Evolutionary conservation across 192 early-diverging fungal genomes (phyloP).

Genomic region (Phycomyces nitens): DNA sequence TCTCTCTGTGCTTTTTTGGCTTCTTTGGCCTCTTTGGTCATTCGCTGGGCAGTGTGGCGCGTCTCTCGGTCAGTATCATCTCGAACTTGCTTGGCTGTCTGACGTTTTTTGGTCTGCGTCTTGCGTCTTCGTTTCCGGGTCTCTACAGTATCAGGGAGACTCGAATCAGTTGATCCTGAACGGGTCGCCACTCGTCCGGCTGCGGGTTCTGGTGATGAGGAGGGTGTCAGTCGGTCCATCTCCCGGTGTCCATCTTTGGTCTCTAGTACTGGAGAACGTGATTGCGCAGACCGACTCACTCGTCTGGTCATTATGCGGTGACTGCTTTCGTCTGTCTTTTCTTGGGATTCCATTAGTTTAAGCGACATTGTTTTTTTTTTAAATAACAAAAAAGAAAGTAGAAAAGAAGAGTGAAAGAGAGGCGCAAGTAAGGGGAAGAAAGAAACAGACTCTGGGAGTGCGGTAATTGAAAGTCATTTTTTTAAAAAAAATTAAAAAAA

Average conservation of each 20-base stretch:
- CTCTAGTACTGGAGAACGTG: constrained; percentile 13
- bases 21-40: constrained; percentile 28
- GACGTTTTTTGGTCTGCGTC: constrained; percentile 1
- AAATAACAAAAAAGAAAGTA: constrained; percentile 10
- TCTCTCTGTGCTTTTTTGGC: constrained; percentile 28
- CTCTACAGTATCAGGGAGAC: background rate
- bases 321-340: background rate
- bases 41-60: constrained; percentile 16
- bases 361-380: background rate
- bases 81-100: background rate
- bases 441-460: background rate
- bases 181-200: too few species aligned
- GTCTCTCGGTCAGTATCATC: constrained; percentile 28
- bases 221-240: constrained; percentile 4
- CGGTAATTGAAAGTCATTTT: too few species aligned
- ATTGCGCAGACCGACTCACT: constrained; percentile 13
- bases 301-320: constrained; percentile 15
- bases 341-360: background rate
- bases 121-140: constrained; percentile 4
- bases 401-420: constrained; percentile 6
- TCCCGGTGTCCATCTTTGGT: background rate
- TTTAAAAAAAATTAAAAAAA: background rate
- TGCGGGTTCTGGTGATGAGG: constrained; percentile 10
- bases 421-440: background rate
- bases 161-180: background rate